Evolutionary conservation across 179 eudicot species (phyloP), one percentile per base, ranked within the genome.

Genomic region (Corrigiola litoralis): DNA sequence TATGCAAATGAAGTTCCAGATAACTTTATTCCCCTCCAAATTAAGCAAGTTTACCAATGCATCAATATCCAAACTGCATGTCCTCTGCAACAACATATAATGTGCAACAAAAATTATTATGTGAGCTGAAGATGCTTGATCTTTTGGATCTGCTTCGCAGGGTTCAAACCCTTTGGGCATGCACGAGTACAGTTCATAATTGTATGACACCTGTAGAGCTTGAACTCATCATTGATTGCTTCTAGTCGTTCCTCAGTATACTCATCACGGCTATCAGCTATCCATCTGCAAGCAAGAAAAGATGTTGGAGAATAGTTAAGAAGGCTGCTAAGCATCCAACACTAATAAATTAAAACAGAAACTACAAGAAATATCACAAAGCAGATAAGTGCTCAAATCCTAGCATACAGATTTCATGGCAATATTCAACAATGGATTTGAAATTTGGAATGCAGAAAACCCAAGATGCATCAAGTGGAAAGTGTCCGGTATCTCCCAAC

Each of bases 211-310:
- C 99, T 91, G 63, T 95, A 95, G 3, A 95, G 89, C 89, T 95
- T 95, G 87, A 86, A 95, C 61, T 95, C 97, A 23, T 95, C 97
- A 38, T 80, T 77, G 25, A 95, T 76, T 18, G 97, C 96, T 31
- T 95, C 97, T 14, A 95, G 79, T 13, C 99, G 84, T 72, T 95
- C 99, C 66, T 82, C 69, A 27, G 97, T 91, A 58, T 83, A 95
- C 77, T 95, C 99, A 82, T 95, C 99, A 67, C 99, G 96, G 60
- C 97, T 95, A 77, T 95, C 99, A 83, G 86, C 92, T 65, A 95
- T 95, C 99, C 99, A 95, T 72, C 99, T 95, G 82, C 81, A 79
- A 36, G 52, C 29, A 44, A 61, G 6, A 52, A 12, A 17, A 66
- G 2, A 67, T 4, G 58, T 13, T n/a, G n/a, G n/a, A n/a, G n/a